phyloP scores from a whole-genome alignment of 768 basidiomycete genomes.

The Rhodotorula sphaerocarpa region DNA sequence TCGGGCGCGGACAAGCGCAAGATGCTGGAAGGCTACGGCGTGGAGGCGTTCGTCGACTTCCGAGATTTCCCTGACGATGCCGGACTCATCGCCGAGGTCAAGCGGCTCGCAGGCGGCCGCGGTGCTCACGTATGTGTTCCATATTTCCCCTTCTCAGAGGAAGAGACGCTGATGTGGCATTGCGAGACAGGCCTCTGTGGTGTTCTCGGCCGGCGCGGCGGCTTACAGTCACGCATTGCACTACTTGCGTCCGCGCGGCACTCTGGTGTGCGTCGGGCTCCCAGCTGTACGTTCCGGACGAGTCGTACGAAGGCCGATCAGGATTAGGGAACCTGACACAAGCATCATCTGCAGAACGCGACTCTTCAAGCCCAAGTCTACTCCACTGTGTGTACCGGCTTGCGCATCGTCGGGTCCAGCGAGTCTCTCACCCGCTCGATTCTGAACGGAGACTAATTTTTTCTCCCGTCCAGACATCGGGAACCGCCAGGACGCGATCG shows the following conservation, averaged over 20 bases:
- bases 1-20: slow-evolving; percentile 61
- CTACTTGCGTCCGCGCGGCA: slow-evolving; percentile 65
- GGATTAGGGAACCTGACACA: no score
- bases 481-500: slow-evolving; percentile 71
- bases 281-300: slow-evolving; percentile 54
- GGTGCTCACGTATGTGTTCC: slow-evolving; percentile 54
- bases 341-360: no score
- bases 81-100: slow-evolving; percentile 53
- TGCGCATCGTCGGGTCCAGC: slow-evolving; percentile 41
- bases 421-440: no score
- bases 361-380: not conserved
- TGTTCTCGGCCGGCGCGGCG: slow-evolving; percentile 42
- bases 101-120: slow-evolving; percentile 50
- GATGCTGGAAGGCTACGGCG: slow-evolving; percentile 17
- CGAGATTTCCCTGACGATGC: slow-evolving; percentile 59
- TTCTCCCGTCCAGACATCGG: no score
- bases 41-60: slow-evolving; percentile 57
- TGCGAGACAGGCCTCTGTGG: slow-evolving; percentile 43
- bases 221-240: slow-evolving; percentile 48
- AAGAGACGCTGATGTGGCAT: no score
- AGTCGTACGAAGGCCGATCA: no score
- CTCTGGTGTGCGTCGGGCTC: slow-evolving; percentile 68
- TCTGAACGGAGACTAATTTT: no score
- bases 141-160: not conserved
- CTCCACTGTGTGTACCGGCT: slow-evolving; percentile 31